phyloP scores from a whole-genome alignment of 2,329 filamentous ascomycete species.

The Exophiala spinifera region DNA sequence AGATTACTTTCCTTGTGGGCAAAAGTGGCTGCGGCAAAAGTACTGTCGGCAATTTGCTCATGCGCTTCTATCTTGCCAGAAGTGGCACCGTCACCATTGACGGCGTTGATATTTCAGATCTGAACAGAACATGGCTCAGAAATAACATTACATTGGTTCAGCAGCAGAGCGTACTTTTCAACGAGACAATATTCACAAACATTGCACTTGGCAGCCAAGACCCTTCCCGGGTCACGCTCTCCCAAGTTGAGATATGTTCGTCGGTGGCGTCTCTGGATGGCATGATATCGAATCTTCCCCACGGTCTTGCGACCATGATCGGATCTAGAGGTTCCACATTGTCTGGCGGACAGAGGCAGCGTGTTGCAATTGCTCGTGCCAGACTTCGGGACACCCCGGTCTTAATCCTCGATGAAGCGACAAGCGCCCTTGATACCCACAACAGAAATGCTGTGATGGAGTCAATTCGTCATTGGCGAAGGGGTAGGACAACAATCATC shows the following conservation, averaged over 20 bases:
- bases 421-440: slow-evolving; percentile 76
- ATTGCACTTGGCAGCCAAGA: slow-evolving; percentile 66
- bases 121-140: slow-evolving; percentile 71
- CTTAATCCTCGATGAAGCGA: slow-evolving; percentile 83
- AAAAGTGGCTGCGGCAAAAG: slow-evolving; percentile 90
- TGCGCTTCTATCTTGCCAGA: slow-evolving; percentile 69
- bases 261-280: slow-evolving; percentile 66
- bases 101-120: slow-evolving; percentile 55
- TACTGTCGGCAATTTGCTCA: slow-evolving; percentile 75
- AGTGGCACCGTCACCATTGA: slow-evolving; percentile 69
- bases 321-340: slow-evolving; percentile 67
- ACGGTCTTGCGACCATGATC: slow-evolving; percentile 69
- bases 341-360: slow-evolving; percentile 82
- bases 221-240: slow-evolving; percentile 47
- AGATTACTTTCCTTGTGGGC: slow-evolving; percentile 78
- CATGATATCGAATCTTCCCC: slow-evolving; percentile 63
- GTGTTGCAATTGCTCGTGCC: slow-evolving; percentile 76
- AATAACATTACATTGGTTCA: slow-evolving; percentile 77
- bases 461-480: slow-evolving; percentile 72
- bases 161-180: slow-evolving; percentile 77
- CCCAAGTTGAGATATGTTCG: slow-evolving; percentile 61
- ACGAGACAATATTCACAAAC: slow-evolving; percentile 74
- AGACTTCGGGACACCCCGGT: slow-evolving; percentile 73
- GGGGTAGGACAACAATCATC: slow-evolving; percentile 80
- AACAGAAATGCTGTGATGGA: slow-evolving; percentile 68